Evolutionary conservation across 257 asterid species (phyloP).

Genomic region (Schizonepeta tenuifolia): DNA sequence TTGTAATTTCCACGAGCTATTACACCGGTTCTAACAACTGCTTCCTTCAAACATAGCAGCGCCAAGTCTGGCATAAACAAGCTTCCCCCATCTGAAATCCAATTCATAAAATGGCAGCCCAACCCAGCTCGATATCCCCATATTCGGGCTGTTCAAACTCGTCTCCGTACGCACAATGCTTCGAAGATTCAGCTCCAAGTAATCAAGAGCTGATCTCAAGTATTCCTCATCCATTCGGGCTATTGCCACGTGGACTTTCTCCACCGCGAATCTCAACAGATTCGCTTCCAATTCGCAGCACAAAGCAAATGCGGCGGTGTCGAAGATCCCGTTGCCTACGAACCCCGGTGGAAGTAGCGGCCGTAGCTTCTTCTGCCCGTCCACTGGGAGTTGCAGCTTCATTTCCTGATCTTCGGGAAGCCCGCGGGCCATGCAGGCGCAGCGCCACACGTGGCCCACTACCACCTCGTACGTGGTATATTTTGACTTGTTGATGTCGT

Average conservation of each 20-base stretch:
- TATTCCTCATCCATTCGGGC: conserved; percentile 53
- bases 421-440: conserved; percentile 58
- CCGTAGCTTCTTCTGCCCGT: conserved; percentile 55
- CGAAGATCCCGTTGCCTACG: conserved; percentile 59
- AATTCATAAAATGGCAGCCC: conserved; percentile 57
- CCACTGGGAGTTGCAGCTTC: conserved; percentile 52
- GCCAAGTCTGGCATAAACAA: conserved; percentile 58
- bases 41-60: conserved; percentile 54
- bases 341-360: conserved; percentile 59
- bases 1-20: too few species aligned
- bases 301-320: conserved; percentile 46
- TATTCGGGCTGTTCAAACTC: conserved; percentile 55
- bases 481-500: conserved; percentile 9
- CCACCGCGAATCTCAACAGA: conserved; percentile 46
- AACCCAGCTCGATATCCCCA: conserved; percentile 61
- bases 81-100: conserved; percentile 76
- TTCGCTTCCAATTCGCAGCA: conserved; percentile 54
- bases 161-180: conserved; percentile 36
- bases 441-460: conserved; percentile 75
- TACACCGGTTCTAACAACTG: too few species aligned
- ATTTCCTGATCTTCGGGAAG: conserved; percentile 56
- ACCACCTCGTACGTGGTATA: conserved; percentile 69
- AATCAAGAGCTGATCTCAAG: conserved; percentile 41
- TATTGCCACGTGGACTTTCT: conserved; percentile 53
- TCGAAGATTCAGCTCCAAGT: too few species aligned